phyloP scores from a whole-genome alignment of 2,329 filamentous ascomycete genomes.

The Myrmaecium sp. region DNA sequence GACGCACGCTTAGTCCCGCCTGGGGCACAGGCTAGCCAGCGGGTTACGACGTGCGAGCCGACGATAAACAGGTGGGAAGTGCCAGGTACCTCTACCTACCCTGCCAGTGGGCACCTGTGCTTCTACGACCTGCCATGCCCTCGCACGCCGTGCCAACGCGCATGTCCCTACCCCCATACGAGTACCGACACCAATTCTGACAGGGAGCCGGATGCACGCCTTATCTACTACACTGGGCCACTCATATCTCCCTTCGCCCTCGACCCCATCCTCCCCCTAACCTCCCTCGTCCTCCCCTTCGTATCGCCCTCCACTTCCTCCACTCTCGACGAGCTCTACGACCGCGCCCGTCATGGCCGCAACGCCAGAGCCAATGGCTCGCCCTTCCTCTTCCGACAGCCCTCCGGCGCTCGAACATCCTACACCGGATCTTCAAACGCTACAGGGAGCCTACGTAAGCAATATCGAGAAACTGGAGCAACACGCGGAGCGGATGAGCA shows the following conservation, averaged over 20 bases:
- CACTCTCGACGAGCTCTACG: background rate
- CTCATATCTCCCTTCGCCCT: too few species aligned
- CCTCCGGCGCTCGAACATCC: slow-evolving; percentile 33
- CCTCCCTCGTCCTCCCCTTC: slow-evolving; percentile 2
- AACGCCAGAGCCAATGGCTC: slow-evolving; percentile 4
- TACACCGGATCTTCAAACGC: slow-evolving; percentile 42
- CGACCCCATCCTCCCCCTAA: background rate
- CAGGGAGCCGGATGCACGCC: too few species aligned
- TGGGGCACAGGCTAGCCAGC: too few species aligned
- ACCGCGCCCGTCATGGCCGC: slow-evolving; percentile 3
- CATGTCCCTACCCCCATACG: too few species aligned
- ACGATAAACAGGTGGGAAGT: too few species aligned
- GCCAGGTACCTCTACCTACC: background rate
- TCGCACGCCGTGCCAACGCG: slow-evolving; percentile 1
- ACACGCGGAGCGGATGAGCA: slow-evolving; percentile 56
- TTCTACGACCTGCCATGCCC: slow-evolving; percentile 1
- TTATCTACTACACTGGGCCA: too few species aligned
- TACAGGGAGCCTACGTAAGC: slow-evolving; percentile 43
- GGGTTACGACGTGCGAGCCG: too few species aligned
- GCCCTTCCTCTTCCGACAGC: slow-evolving; percentile 6
- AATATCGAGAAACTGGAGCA: slow-evolving; percentile 62
- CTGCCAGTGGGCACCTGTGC: background rate
- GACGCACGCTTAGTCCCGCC: too few species aligned
- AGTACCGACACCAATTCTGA: too few species aligned
- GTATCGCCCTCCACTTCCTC: background rate